Conservation (phyloP, 768 basidiomycete genomes). For the Kwoniella pini region DNA sequence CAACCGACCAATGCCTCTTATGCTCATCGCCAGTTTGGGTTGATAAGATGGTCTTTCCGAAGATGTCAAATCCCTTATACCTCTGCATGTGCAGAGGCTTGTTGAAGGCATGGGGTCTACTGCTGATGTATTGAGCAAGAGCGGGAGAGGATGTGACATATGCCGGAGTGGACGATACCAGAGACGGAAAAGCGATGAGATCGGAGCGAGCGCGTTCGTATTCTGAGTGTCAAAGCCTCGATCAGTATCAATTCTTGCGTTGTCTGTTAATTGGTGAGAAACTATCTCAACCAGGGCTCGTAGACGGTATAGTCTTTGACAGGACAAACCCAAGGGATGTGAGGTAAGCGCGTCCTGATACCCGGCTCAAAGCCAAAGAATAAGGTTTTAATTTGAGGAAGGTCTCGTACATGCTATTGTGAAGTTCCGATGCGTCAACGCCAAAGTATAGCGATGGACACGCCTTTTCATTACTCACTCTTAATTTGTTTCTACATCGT, state of each 20-base stretch:
- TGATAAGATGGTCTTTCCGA: conserved; percentile 27
- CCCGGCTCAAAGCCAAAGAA: conserved; percentile 35
- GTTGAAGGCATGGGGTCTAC: conserved; percentile 5
- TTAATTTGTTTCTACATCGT: too few relatives aligned
- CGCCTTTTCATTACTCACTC: too few relatives aligned
- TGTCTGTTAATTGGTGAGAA: not conserved
- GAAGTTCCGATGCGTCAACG: too few relatives aligned
- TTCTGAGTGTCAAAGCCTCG: conserved; percentile 22
- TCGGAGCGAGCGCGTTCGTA: conserved; percentile 29
- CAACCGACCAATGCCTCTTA: conserved; percentile 25
- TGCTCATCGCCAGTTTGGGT: conserved; percentile 30
- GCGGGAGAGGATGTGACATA: conserved; percentile 26
- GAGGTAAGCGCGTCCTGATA: conserved; percentile 23
- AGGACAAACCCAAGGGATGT: conserved; percentile 35
- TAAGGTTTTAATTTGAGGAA: conserved; percentile 23
- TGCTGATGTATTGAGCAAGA: conserved; percentile 3
- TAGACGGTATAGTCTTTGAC: conserved; percentile 24
- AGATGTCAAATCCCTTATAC: conserved; percentile 26
- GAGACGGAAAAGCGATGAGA: conserved; percentile 24
- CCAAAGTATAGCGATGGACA: too few relatives aligned
- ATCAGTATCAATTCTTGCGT: too few relatives aligned
- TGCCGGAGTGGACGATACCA: conserved; percentile 19
- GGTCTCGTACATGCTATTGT: conserved; percentile 27
- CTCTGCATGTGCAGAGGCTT: conserved; percentile 26
- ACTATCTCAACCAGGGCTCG: conserved; percentile 38